Conservation (phyloP, 345 rosid genomes). For the Barbarea vulgaris region DNA sequence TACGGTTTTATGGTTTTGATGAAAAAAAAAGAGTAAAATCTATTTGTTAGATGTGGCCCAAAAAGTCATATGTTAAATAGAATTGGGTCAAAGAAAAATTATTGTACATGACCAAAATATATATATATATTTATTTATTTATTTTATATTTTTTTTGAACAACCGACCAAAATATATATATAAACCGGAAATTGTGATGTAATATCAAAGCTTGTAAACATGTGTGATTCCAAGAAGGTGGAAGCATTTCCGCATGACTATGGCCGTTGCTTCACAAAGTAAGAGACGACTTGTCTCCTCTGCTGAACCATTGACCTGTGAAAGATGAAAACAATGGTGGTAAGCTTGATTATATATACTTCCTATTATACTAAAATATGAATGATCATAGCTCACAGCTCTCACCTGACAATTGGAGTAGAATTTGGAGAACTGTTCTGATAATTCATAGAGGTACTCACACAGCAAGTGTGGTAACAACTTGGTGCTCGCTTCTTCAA, state of each 20-base stretch:
- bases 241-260: conserved; percentile 81
- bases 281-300: conserved; percentile 74
- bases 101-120: neutral
- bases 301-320: conserved; percentile 73
- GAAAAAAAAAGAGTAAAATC: too few relatives aligned
- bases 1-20: too few relatives aligned
- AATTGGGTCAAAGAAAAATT: neutral
- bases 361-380: neutral
- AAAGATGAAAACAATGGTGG: neutral
- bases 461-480: conserved; percentile 69
- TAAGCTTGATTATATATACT: neutral
- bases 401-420: conserved; percentile 75
- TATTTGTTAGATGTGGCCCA: too few relatives aligned
- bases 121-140: too few relatives aligned
- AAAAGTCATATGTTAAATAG: neutral
- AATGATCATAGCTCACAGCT: neutral
- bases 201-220: conserved; percentile 67
- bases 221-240: conserved; percentile 71
- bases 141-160: too few relatives aligned
- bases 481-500: conserved; percentile 74
- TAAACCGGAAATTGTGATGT: too few relatives aligned
- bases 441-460: conserved; percentile 69
- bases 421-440: conserved; percentile 69
- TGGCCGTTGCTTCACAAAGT: conserved; percentile 77
- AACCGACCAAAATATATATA: too few relatives aligned